Evolutionary conservation across 1,139 yeast species (phyloP).

Genomic region (Sugiyamaella paludigena): DNA sequence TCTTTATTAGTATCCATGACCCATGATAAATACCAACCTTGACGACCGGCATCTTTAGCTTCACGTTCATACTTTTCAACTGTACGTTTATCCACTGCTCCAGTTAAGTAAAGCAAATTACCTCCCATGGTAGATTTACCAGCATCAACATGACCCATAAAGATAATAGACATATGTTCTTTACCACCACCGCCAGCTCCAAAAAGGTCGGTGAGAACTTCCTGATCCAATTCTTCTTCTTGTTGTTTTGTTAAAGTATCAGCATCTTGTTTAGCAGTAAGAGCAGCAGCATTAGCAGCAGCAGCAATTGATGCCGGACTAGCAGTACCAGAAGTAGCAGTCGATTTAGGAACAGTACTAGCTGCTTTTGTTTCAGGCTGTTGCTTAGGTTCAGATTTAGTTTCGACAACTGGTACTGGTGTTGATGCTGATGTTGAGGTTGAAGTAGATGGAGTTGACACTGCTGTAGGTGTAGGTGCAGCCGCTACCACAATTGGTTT

Average conservation of each 20-base stretch:
- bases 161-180: constrained; percentile 92
- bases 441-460: no score
- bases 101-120: constrained; percentile 85
- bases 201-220: constrained; percentile 84
- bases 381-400: constrained; percentile 16
- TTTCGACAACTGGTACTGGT: constrained; percentile 1
- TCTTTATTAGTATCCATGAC: constrained; percentile 99
- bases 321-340: constrained; percentile 28
- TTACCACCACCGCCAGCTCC: constrained; percentile 64
- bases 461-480: no score
- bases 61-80: constrained; percentile 97
- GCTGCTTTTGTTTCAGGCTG: constrained; percentile 32
- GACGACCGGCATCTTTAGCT: constrained; percentile 99
- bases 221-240: constrained; percentile 85
- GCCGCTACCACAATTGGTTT: constrained; percentile 27
- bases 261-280: constrained; percentile 33
- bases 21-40: constrained; percentile 99
- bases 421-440: no score
- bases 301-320: constrained; percentile 28
- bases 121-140: constrained; percentile 99
- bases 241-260: constrained; percentile 66
- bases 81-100: constrained; percentile 98
- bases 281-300: constrained; percentile 30
- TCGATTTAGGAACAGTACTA: constrained; percentile 34
- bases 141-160: constrained; percentile 99